Percentiles rank a stretch among this genome's conserved stretches.
phyloP scores from a whole-genome alignment of 371 early-diverging fungal species.

The Caulochytrium protostelioides region DNA sequence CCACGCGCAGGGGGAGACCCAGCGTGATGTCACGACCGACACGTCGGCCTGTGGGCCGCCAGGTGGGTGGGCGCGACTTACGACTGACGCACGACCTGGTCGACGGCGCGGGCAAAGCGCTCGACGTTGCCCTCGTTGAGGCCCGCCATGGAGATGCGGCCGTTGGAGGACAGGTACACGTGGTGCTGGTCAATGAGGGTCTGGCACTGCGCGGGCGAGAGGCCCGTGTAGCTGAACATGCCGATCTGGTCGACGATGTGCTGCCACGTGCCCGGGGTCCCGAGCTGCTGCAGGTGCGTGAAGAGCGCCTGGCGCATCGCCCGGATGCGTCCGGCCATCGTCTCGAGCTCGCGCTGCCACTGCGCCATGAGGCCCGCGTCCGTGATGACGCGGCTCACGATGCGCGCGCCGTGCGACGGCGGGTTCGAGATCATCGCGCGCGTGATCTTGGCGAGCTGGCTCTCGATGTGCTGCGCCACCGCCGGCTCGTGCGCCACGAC shows the following conservation, averaged over 20 bases:
- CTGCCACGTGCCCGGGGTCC: slow-evolving; percentile 82
- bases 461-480: slow-evolving; percentile 31
- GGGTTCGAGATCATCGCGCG: slow-evolving; percentile 74
- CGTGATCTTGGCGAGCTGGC: slow-evolving; percentile 61
- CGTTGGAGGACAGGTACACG: slow-evolving; percentile 77
- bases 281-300: slow-evolving; percentile 34
- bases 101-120: slow-evolving; percentile 46
- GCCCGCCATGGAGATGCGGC: slow-evolving; percentile 87
- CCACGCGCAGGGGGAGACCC: too few relatives aligned
- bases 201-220: slow-evolving; percentile 32
- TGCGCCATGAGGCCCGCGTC: slow-evolving; percentile 50
- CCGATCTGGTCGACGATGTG: slow-evolving; percentile 88
- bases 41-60: too few relatives aligned
- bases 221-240: slow-evolving; percentile 89
- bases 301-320: slow-evolving; percentile 54
- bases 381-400: slow-evolving; percentile 64
- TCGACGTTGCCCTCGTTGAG: slow-evolving; percentile 60
- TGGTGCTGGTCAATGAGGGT: slow-evolving; percentile 62
- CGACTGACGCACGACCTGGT: too few relatives aligned
- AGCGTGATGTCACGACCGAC: too few relatives aligned
- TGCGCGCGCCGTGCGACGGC: slow-evolving; percentile 68
- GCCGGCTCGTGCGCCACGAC: slow-evolving; percentile 38
- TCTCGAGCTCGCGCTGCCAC: slow-evolving; percentile 53
- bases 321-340: slow-evolving; percentile 75
- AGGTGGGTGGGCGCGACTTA: too few relatives aligned